Evolutionary conservation across 768 basidiomycete species (phyloP).

Genomic region (Boletus subcaerulescens): DNA sequence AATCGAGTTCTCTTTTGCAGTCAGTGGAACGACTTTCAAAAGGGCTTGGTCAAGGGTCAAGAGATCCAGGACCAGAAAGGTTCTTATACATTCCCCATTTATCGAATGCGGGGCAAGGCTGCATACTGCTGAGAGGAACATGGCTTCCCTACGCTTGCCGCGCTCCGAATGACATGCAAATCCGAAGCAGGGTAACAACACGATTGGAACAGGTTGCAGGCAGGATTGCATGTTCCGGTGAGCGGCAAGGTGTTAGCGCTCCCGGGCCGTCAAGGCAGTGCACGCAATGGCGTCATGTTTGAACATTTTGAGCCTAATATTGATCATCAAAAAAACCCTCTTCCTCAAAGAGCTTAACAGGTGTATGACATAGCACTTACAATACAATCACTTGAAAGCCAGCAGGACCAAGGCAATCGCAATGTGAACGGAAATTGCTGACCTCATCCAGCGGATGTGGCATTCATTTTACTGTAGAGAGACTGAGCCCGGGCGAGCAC

Average conservation of each 20-base stretch:
- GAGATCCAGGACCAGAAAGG: conserved; percentile 23
- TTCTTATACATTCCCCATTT: conserved; percentile 28
- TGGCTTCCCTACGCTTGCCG: conserved; percentile 29
- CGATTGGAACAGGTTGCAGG: conserved; percentile 32
- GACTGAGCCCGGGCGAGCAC: conserved; percentile 6
- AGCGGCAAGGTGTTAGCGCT: conserved; percentile 25
- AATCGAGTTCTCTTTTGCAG: conserved; percentile 19
- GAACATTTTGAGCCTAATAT: conserved; percentile 16
- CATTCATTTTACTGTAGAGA: conserved; percentile 16
- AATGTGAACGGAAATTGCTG: conserved; percentile 28
- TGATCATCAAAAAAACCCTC: conserved; percentile 31
- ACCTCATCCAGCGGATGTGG: conserved; percentile 13
- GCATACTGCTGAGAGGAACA: conserved; percentile 23
- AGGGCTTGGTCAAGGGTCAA: conserved; percentile 25
- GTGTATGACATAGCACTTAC: conserved; percentile 15
- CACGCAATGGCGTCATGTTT: conserved; percentile 24
- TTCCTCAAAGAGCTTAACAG: conserved; percentile 32
- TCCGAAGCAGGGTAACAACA: conserved; percentile 32
- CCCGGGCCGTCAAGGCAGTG: conserved; percentile 28
- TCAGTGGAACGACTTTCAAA: conserved; percentile 20
- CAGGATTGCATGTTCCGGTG: conserved; percentile 29
- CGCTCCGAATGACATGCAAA: conserved; percentile 29
- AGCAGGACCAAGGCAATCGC: conserved; percentile 2
- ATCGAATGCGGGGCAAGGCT: conserved; percentile 22
- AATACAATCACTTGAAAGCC: conserved; percentile 12